Evolutionary conservation across 345 rosid genomes (phyloP).

Genomic region (Eucalyptus sp.): DNA sequence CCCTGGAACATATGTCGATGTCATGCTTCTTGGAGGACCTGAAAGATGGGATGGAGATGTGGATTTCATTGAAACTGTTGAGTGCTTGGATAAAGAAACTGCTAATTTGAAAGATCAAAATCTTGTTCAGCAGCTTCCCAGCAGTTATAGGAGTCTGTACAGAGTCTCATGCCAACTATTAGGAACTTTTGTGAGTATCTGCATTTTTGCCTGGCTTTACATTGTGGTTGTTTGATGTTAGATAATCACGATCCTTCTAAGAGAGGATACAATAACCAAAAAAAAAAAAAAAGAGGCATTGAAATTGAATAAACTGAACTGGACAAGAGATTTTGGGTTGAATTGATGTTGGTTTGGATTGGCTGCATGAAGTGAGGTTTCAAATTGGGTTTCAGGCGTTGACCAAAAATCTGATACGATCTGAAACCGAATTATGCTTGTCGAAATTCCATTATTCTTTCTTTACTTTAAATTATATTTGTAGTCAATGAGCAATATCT

Average conservation of each 20-base stretch:
- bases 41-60: constrained; percentile 63
- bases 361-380: background rate
- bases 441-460: background rate
- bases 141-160: constrained; percentile 28
- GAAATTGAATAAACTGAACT: background rate
- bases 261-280: background rate
- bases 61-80: constrained; percentile 43
- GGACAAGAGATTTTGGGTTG: background rate
- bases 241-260: background rate
- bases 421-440: background rate
- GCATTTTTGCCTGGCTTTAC: background rate
- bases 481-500: background rate
- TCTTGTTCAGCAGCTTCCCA: constrained; percentile 25
- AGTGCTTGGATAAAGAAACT: constrained; percentile 26
- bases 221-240: background rate
- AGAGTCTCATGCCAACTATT: constrained; percentile 48
- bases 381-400: background rate
- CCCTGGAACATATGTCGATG: constrained; percentile 74
- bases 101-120: constrained; percentile 23
- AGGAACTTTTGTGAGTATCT: constrained; percentile 61
- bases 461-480: background rate
- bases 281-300: background rate
- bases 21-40: constrained; percentile 79
- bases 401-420: background rate
- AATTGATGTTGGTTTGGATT: background rate